These are phyloP conservation scores for Tricholoma hemisulphureum DNA, from an alignment of 768 basidiomycete genomes.

Conservation along the genomic window DNA sequence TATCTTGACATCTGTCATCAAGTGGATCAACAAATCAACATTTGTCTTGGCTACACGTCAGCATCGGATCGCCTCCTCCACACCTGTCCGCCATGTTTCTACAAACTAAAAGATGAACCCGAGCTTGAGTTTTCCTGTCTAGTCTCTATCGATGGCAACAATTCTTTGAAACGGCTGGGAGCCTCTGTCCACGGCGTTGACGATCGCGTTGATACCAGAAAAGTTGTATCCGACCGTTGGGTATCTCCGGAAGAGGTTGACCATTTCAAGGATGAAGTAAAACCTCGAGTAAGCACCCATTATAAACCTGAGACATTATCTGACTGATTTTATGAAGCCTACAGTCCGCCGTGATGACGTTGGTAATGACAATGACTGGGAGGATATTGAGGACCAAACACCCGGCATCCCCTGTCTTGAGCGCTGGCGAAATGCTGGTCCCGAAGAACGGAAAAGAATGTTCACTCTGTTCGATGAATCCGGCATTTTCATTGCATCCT, in stretches of 20 bases:
- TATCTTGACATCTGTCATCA: too few species aligned
- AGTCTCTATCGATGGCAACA: too few species aligned
- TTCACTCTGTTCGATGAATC: too few species aligned
- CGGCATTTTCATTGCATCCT: too few species aligned
- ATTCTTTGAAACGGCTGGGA: too few species aligned
- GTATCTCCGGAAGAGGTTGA: too few species aligned
- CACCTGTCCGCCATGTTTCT: background rate
- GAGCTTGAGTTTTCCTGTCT: background rate
- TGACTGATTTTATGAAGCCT: constrained; percentile 1
- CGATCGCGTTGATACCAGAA: background rate
- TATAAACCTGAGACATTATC: constrained; percentile 24
- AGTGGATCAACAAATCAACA: background rate
- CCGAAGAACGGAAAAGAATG: background rate
- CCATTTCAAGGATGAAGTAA: too few species aligned
- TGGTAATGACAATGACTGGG: constrained; percentile 12
- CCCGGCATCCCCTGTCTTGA: background rate
- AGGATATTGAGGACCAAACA: background rate
- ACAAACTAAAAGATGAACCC: background rate
- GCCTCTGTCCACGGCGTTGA: too few species aligned
- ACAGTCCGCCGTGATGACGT: background rate
- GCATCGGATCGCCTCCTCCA: background rate
- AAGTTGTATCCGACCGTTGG: background rate
- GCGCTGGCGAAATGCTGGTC: background rate
- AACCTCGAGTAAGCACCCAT: constrained; percentile 23
- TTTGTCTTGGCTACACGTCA: background rate